Base-by-base conservation (phyloP, 306 rosid species). In the Rosa persica region DNA sequence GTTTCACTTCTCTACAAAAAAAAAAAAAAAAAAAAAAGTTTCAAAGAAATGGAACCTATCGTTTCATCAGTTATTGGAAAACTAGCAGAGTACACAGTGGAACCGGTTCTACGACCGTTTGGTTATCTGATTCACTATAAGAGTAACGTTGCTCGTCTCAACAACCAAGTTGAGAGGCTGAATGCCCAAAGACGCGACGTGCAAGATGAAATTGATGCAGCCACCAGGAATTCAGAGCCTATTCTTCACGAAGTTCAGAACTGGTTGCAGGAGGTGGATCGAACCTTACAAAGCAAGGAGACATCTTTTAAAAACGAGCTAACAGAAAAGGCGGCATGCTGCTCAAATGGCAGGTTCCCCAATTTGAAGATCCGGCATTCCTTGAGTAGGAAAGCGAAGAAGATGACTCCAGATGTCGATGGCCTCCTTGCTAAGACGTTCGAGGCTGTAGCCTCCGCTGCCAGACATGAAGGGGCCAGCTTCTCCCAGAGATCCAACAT, bases 161-260 rank as follows among this genome's bases (percentile, higher is more conserved):
- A 30, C 5, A 4, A 9, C 0, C 34, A 58, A 20, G 13, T 58
- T 23, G 13, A 20, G 61, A 6, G 0, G 25, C 61, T 55, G 25
- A 5, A 8, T 5, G 11, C 23, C 65, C 4, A 22, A 58, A 58
- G 65, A 22, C 16, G 23, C 15, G 36, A 15, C 27, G 34, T 58
- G 25, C 1, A 10, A 11, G 0, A 2, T 7, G 0, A 12, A 6
- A 27, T 23, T 23, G 5, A 2, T 3, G 4, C 6, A 0, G 36
- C 36, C 0, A 52, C 5, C 8, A 52, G 58, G 7, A 52, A 52
- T 19, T 52, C 8, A 52, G 8, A 15, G 58, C 4, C n/a, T 19
- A 0, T 52, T 16, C 58, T 15, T 15, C 58, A 36, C 10, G 16
- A 3, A 39, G 72, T 67, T 20, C 0, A 17, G 6, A 4, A 2